phyloP scores from a whole-genome alignment of 257 asterid species.

The Solanum appendiculatum region DNA sequence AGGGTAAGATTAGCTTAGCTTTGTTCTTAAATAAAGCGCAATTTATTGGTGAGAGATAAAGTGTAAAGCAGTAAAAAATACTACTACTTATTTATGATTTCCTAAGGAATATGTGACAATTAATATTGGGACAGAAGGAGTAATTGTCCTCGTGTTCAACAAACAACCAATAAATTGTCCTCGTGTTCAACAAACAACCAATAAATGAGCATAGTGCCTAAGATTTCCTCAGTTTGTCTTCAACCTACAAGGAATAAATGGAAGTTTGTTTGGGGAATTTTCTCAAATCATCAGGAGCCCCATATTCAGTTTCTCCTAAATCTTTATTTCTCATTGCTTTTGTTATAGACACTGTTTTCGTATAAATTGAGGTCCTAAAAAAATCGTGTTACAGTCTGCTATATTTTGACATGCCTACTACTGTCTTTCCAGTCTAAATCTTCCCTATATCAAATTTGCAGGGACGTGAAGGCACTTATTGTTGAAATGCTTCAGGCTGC shows the following conservation, averaged over 20 bases:
- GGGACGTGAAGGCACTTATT: slow-evolving; percentile 82
- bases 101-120: not conserved
- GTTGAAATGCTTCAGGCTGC: slow-evolving; percentile 93
- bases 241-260: not conserved
- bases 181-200: not conserved
- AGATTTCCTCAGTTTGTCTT: not conserved
- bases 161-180: not conserved
- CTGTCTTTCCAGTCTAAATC: not conserved
- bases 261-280: not conserved
- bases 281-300: not conserved
- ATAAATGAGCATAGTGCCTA: not conserved
- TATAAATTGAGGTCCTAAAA: not conserved
- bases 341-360: not conserved
- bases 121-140: not conserved
- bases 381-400: not conserved
- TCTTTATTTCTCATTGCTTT: not conserved
- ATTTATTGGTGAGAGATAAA: not conserved
- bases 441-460: slow-evolving; percentile 5
- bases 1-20: not conserved
- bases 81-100: not conserved
- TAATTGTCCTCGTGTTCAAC: not conserved
- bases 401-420: not conserved
- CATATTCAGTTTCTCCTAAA: not conserved
- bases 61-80: not conserved
- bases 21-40: not conserved